Evolutionary conservation across 2,329 filamentous ascomycete species (phyloP), one percentile per base, ranked within the genome.

Genomic region (Monilinia vaccinii-corymbosi): DNA sequence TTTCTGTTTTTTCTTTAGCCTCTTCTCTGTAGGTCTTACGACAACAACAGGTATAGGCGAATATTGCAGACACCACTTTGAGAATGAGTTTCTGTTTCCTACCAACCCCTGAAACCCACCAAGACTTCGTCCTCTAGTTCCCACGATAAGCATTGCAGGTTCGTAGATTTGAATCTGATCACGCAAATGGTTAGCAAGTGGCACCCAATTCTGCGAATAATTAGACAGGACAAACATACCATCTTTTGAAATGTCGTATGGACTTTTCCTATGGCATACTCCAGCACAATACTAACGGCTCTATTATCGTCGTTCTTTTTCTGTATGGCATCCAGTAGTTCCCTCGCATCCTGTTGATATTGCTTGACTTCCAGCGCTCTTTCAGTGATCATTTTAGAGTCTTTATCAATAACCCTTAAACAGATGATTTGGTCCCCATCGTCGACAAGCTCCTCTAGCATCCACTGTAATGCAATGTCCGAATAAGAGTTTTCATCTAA

Each of bases 391-490:
- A 88, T 81, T 65, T 82, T 84, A 56, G 83, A 82, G 68, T 88
- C 85, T 70, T 87, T 87, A 67, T 89, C 86, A 28, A 90, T 81
- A 2, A 88, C 86, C 58, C 86, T 77, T 55, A 90, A 73, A 71
- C 87, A 90, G 34, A 90, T 85, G 60, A 90, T 85, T 71, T 89
- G 85, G 67, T 90, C 87, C 4, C 86, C 86, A 71, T 89, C 87
- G 67, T 89, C 86, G n/a, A 89, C 86, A 57, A 90, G 74, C 71
- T 89, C 86, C 66, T 89, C 86, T 56, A 90, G 80, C 63, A 89
- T 79, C 86, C 86, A 90, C 70, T 88, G 83, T 9, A 90, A 76
- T 6, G 87, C 87, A 71, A 86, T 88, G 58, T 89, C 85, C 2
- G 85, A 88, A 71, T 89, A 89, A 60, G 88, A 85, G 65, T 89